These are phyloP conservation scores for Cucumis sativus DNA, from an alignment of 306 rosid species.

Conservation along the genomic window DNA sequence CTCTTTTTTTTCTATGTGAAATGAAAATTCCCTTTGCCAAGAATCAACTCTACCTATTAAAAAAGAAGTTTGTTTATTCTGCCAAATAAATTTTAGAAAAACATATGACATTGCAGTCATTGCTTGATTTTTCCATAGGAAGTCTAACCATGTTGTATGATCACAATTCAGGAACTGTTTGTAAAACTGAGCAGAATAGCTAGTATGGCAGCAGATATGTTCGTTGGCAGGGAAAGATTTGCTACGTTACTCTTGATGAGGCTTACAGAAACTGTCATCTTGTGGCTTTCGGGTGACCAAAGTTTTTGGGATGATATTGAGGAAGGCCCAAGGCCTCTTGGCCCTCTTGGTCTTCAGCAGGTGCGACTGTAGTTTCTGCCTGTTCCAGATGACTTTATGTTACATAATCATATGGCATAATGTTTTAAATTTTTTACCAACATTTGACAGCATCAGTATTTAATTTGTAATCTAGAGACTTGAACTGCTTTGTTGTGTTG, in stretches of 20 bases:
- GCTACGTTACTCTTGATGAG: slow-evolving; percentile 88
- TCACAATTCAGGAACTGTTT: slow-evolving; percentile 69
- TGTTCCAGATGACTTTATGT: background rate
- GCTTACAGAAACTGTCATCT: slow-evolving; percentile 89
- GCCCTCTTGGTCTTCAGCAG: slow-evolving; percentile 93
- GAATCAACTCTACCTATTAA: background rate
- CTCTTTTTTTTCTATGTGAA: background rate
- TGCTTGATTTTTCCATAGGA: background rate
- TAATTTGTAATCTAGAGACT: background rate
- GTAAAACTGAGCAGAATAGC: slow-evolving; percentile 80
- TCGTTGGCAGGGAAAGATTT: slow-evolving; percentile 91
- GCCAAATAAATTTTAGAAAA: background rate
- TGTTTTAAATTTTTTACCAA: background rate
- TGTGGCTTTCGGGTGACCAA: slow-evolving; percentile 97
- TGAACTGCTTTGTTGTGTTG: background rate
- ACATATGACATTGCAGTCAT: background rate
- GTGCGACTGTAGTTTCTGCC: slow-evolving; percentile 20
- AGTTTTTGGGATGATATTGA: slow-evolving; percentile 99
- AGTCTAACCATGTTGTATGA: slow-evolving; percentile 13
- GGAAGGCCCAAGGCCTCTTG: slow-evolving; percentile 86
- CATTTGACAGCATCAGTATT: background rate
- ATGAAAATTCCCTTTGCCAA: background rate
- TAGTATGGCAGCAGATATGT: slow-evolving; percentile 85
- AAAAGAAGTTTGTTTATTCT: background rate
- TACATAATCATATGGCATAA: background rate